Base-by-base conservation (phyloP, 192 early-diverging fungal species). In the Gonapodya prolifera region DNA sequence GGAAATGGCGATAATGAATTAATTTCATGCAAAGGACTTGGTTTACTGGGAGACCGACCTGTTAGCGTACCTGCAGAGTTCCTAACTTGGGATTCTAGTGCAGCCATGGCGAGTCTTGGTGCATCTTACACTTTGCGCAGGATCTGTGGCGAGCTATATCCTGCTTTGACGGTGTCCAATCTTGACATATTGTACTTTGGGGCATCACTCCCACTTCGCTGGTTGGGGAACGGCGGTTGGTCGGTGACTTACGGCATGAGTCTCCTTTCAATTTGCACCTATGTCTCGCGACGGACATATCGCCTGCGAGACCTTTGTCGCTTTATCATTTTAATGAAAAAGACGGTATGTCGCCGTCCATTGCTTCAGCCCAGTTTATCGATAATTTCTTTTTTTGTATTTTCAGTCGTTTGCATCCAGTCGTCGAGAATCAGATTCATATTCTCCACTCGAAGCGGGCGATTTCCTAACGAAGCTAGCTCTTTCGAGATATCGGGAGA, bases 401-500 rank as follows among this genome's bases (percentile, higher is more conserved):
- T 61, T 16, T 61, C 45, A 61, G 23, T 61, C 45, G 45, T 61
- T 8, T 61, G 8, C 8, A 61, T 23, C 45, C 45, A 16, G 45
- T 61, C 23, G 45, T 23, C 45, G 23, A 23, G 45, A 8, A 16
- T 8, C 45, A 16, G 23, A 16, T n/a, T n/a, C n/a, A n/a, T n/a
- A n/a, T n/a, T n/a, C n/a, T n/a, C n/a, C n/a, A n/a, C n/a, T n/a
- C n/a, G n/a, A n/a, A n/a, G n/a, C n/a, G n/a, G n/a, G 33, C 31
- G 70, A 76, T 17, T 31, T 76, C 31, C 34, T 34, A 23, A 31
- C 34, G 17, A 76, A 73, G 18, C 31, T 76, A 34, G 70, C 70
- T 76, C 18, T 76, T 2, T 70, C 45, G 0, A 76, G 33, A 23
- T 76, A 70, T 73, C 76, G 34, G 30, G 76, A 76, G 35, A 76